Evolutionary conservation across 2,329 filamentous ascomycete species (phyloP), one percentile per base, ranked within the genome.

Genomic region (Clarireedia hainanense): DNA sequence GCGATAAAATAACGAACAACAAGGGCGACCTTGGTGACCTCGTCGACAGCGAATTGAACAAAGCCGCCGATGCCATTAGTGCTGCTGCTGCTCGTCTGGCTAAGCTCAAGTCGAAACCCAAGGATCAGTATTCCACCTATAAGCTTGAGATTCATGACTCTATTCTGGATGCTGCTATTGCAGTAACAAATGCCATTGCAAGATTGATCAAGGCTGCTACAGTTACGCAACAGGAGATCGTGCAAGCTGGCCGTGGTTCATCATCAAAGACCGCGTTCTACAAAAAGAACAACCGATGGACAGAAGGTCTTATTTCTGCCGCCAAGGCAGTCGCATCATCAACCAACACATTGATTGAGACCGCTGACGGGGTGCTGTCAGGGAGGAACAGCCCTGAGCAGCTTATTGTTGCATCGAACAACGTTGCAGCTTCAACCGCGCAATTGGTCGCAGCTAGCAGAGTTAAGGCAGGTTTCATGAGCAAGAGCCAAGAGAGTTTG

Each of bases 201-300:
- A 86, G 89, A 69, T 81, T 99, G 57, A 97, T 99, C 77, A 92
- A 94, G 73, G 94, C 94, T 1, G 94, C 94, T 6, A 95, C 92
- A 0, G 84, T 81, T 17, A 95, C 92, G 1, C 94, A 99, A 71
- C 85, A 95, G 70, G 94, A 99, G 74, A 99, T 99, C 68, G 94
- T 99, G 45, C 86, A 91, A 62, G 90, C 95, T 60, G 94, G 94
- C 6, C 86, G 89, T 20, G 94, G 94, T 37, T 88, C 86, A 26
- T 89, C 89, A 51, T 95, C 90, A 46, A 83, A 86, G 57, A 95
- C 91, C 2, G 91, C 91, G 24, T 99, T 99, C 73, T 99, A 99
- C 84, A 97, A 97, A 81, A 97, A 97, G 78, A 96, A 99, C 80
- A 99, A 97, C 75, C 84, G 94, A 52, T 99, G 94, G 94, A 99